phyloP scores from a whole-genome alignment of 192 early-diverging fungal genomes.

The Coemansia aciculifera region DNA sequence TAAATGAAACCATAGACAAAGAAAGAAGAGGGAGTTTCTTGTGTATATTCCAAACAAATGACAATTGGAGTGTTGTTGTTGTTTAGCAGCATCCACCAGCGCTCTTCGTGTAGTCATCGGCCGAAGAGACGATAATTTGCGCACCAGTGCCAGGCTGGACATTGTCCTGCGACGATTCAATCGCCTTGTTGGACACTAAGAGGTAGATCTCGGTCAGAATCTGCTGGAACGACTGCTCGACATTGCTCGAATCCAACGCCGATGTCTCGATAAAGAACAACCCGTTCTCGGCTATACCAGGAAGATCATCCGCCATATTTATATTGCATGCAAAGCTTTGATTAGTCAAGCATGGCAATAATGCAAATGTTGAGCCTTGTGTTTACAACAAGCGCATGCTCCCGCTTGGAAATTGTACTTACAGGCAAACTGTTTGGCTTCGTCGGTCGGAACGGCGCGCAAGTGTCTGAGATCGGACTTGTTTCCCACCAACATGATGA shows the following conservation, averaged over 20 bases:
- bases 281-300: slow-evolving; percentile 76
- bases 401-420: slow-evolving; percentile 22
- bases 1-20: not conserved
- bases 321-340: not conserved
- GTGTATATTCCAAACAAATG: not conserved
- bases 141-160: slow-evolving; percentile 68
- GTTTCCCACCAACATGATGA: slow-evolving; percentile 99
- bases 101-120: slow-evolving; percentile 62
- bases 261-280: slow-evolving; percentile 99
- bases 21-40: not conserved
- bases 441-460: slow-evolving; percentile 94
- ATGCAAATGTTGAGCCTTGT: not conserved
- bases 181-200: slow-evolving; percentile 94
- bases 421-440: slow-evolving; percentile 94
- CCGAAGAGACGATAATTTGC: slow-evolving; percentile 63
- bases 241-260: slow-evolving; percentile 94
- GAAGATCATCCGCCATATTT: not conserved
- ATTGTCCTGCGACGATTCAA: slow-evolving; percentile 76
- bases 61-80: not conserved
- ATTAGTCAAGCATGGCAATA: not conserved
- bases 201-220: slow-evolving; percentile 94
- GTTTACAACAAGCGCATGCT: not conserved
- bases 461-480: slow-evolving; percentile 98
- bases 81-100: slow-evolving; percentile 69
- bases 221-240: slow-evolving; percentile 93